phyloP scores from a whole-genome alignment of 495 filamentous ascomycete genomes.

The Pyrenula aspistea region DNA sequence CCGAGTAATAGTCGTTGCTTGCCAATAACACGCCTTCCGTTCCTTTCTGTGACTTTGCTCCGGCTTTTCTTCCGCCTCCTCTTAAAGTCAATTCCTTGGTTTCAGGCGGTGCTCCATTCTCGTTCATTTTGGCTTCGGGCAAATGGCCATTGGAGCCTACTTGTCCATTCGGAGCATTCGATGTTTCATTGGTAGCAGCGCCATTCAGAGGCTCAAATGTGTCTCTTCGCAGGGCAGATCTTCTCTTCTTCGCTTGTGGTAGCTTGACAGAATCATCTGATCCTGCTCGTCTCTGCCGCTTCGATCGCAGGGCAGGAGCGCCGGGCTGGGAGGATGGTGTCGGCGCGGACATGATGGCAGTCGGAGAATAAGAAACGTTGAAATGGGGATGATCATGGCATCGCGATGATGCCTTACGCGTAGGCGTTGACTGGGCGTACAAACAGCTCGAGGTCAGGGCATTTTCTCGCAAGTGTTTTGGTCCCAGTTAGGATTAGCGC shows the following conservation, averaged over 20 bases:
- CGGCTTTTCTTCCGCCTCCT: slow-evolving; percentile 40
- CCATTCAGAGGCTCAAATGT: slow-evolving; percentile 24
- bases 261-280: slow-evolving; percentile 52
- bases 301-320: slow-evolving; percentile 42
- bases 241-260: slow-evolving; percentile 61
- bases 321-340: slow-evolving; percentile 31
- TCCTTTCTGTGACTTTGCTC: slow-evolving; percentile 28
- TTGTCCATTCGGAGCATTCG: slow-evolving; percentile 36
- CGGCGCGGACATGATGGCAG: slow-evolving; percentile 49
- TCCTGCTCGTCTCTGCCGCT: slow-evolving; percentile 53
- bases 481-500: not conserved
- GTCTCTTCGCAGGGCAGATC: slow-evolving; percentile 46
- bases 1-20: slow-evolving; percentile 74
- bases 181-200: slow-evolving; percentile 25
- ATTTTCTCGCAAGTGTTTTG: not conserved
- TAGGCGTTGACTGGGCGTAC: too few relatives aligned
- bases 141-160: slow-evolving; percentile 24
- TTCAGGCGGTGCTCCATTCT: slow-evolving; percentile 23
- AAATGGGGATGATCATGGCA: too few relatives aligned
- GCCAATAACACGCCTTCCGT: slow-evolving; percentile 56
- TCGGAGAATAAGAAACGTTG: too few relatives aligned
- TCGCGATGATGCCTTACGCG: too few relatives aligned
- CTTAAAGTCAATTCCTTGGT: slow-evolving; percentile 48
- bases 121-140: slow-evolving; percentile 30
- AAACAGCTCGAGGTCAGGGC: too few relatives aligned